Conservation (phyloP, 495 filamentous ascomycete genomes). For the Tuber melanosporum region DNA sequence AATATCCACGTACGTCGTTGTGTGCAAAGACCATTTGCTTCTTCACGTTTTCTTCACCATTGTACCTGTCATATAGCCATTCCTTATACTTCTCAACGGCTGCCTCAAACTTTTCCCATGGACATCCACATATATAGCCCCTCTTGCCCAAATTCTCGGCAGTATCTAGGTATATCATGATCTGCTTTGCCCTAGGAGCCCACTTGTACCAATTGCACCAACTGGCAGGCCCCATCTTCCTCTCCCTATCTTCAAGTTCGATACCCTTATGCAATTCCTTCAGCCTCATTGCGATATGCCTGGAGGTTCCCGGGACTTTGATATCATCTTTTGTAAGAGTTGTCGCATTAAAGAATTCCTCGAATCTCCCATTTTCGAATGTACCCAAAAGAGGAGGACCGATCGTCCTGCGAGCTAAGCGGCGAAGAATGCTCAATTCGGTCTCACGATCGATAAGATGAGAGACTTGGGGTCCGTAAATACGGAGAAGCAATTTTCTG, state of each 20-base stretch:
- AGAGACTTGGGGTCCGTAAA: slow-evolving; percentile 93
- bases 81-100: slow-evolving; percentile 70
- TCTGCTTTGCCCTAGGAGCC: slow-evolving; percentile 70
- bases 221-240: slow-evolving; percentile 68
- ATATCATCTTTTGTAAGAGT: slow-evolving; percentile 72
- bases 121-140: slow-evolving; percentile 75
- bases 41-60: slow-evolving; percentile 58
- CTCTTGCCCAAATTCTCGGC: slow-evolving; percentile 56
- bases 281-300: slow-evolving; percentile 97
- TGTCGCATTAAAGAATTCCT: slow-evolving; percentile 72
- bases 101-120: slow-evolving; percentile 71
- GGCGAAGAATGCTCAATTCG: slow-evolving; percentile 77
- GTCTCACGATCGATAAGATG: slow-evolving; percentile 91
- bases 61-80: slow-evolving; percentile 67
- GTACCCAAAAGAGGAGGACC: slow-evolving; percentile 89
- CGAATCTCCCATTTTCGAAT: slow-evolving; percentile 92
- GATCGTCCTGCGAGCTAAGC: slow-evolving; percentile 84
- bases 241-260: slow-evolving; percentile 71
- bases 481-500: slow-evolving; percentile 78
- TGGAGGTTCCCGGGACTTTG: slow-evolving; percentile 71
- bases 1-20: slow-evolving; percentile 68
- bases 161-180: slow-evolving; percentile 66
- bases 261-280: slow-evolving; percentile 91
- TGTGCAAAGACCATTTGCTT: slow-evolving; percentile 85
- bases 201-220: slow-evolving; percentile 96